Conservation (phyloP, 805 yeast species). For the Suhomyces faveliae region DNA sequence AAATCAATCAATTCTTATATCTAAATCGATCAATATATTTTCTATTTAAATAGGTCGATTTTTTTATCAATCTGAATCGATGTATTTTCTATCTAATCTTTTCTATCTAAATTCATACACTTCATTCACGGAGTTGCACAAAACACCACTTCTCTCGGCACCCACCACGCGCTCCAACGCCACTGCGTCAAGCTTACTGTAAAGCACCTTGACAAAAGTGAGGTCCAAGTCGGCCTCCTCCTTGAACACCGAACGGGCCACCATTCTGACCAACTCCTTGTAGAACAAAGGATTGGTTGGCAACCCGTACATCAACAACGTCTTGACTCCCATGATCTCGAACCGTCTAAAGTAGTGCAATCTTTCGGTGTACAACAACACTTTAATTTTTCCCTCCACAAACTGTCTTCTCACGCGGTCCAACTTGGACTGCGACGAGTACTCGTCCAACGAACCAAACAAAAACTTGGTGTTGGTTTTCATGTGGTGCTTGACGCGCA, state of each 20-base stretch:
- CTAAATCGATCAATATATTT: too few species aligned
- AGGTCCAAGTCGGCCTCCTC: conserved; percentile 48
- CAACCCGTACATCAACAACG: conserved; percentile 74
- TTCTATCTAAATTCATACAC: conserved; percentile 60
- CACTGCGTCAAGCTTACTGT: conserved; percentile 76
- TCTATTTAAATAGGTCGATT: too few species aligned
- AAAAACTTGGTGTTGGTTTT: conserved; percentile 59
- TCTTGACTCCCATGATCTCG: conserved; percentile 81
- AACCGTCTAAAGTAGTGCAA: conserved; percentile 87
- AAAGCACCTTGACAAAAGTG: conserved; percentile 55
- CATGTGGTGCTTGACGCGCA: conserved; percentile 72
- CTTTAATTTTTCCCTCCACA: conserved; percentile 55
- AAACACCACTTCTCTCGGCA: conserved; percentile 60
- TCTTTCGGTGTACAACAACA: conserved; percentile 90
- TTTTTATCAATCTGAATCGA: background rate
- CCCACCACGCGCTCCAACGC: conserved; percentile 86
- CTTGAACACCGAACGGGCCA: conserved; percentile 62
- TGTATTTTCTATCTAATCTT: background rate
- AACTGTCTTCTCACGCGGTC: conserved; percentile 72
- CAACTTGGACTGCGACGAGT: conserved; percentile 68
- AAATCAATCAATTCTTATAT: too few species aligned
- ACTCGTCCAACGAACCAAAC: conserved; percentile 79
- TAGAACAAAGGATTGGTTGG: conserved; percentile 87
- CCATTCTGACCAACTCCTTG: conserved; percentile 66
- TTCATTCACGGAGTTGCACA: conserved; percentile 71